These are phyloP conservation scores for Firmiana major DNA, from an alignment of 345 rosid genomes.

Conservation along the genomic window DNA sequence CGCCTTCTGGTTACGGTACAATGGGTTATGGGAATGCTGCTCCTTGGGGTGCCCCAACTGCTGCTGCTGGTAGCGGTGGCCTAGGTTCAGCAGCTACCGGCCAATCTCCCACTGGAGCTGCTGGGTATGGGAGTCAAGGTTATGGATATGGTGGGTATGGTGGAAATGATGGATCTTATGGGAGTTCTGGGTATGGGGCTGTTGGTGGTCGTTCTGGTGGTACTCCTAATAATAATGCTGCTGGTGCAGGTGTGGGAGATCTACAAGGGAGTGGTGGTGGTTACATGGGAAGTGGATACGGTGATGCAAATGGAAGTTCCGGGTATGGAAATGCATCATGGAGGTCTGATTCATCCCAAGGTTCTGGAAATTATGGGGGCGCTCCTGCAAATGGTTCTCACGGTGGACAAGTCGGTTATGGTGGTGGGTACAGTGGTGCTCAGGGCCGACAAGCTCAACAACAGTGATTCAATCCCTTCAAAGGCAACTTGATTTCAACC, in stretches of 20 bases:
- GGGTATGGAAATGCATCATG: constrained; percentile 67
- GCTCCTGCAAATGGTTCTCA: constrained; percentile 54
- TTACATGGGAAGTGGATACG: constrained; percentile 63
- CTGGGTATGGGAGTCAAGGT: constrained; percentile 76
- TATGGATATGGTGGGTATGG: constrained; percentile 76
- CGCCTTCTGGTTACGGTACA: constrained; percentile 76
- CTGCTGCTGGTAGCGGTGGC: constrained; percentile 52
- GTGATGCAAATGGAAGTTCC: constrained; percentile 50
- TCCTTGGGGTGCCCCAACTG: constrained; percentile 58
- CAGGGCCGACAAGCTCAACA: constrained; percentile 71
- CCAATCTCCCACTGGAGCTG: constrained; percentile 67
- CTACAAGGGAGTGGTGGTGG: constrained; percentile 47
- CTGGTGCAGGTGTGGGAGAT: constrained; percentile 47
- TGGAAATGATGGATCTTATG: constrained; percentile 74
- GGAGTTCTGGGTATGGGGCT: constrained; percentile 64
- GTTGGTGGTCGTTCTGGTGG: constrained; percentile 69
- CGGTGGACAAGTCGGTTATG: constrained; percentile 67
- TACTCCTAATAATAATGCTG: constrained; percentile 40
- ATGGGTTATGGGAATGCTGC: constrained; percentile 78
- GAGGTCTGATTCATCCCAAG: constrained; percentile 68
- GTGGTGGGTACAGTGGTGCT: constrained; percentile 66
- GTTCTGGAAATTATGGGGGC: constrained; percentile 59
- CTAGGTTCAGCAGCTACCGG: constrained; percentile 45
- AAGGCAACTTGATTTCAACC: constrained; percentile 24
- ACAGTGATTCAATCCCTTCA: constrained; percentile 42